Percentiles rank a stretch among this genome's conserved stretches.
Evolutionary conservation across 176 grass and related monocot species (phyloP).

Genomic region (Carex pumila): DNA sequence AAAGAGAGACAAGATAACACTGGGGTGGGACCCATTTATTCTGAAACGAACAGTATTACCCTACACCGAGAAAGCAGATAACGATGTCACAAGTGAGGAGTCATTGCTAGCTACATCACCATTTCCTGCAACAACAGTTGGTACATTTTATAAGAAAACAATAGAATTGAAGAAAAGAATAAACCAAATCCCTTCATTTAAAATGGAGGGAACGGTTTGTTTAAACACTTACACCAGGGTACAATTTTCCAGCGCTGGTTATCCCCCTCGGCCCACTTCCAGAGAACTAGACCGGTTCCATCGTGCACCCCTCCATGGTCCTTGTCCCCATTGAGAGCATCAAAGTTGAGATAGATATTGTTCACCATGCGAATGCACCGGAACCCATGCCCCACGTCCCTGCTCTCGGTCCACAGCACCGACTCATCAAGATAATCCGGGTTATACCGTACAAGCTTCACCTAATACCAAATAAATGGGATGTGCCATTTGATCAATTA

Average conservation of each 20-base stretch:
- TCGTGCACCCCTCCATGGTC: slow-evolving; percentile 74
- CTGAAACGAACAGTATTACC: neutral
- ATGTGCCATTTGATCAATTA: neutral
- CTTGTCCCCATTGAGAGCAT: slow-evolving; percentile 71
- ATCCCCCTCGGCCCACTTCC: slow-evolving; percentile 94
- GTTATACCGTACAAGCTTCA: slow-evolving; percentile 61
- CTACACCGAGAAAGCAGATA: neutral
- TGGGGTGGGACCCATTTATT: slow-evolving; percentile 6
- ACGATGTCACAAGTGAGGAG: neutral
- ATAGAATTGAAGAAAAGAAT: neutral
- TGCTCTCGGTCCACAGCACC: slow-evolving; percentile 82
- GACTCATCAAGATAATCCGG: slow-evolving; percentile 66
- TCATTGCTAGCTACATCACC: neutral
- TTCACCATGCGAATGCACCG: slow-evolving; percentile 20
- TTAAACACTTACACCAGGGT: slow-evolving; percentile 58
- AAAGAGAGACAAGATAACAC: neutral
- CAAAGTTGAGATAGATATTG: slow-evolving; percentile 54
- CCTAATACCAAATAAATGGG: slow-evolving; percentile 16
- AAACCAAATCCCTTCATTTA: neutral
- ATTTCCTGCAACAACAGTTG: neutral
- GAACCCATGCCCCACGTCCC: slow-evolving; percentile 49
- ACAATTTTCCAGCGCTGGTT: slow-evolving; percentile 96
- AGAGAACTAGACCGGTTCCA: slow-evolving; percentile 75
- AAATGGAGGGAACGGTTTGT: neutral
- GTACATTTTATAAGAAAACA: neutral